Evolutionary conservation across 345 rosid species (phyloP), one percentile per base, ranked within the genome.

Genomic region (Linum lewisii): DNA sequence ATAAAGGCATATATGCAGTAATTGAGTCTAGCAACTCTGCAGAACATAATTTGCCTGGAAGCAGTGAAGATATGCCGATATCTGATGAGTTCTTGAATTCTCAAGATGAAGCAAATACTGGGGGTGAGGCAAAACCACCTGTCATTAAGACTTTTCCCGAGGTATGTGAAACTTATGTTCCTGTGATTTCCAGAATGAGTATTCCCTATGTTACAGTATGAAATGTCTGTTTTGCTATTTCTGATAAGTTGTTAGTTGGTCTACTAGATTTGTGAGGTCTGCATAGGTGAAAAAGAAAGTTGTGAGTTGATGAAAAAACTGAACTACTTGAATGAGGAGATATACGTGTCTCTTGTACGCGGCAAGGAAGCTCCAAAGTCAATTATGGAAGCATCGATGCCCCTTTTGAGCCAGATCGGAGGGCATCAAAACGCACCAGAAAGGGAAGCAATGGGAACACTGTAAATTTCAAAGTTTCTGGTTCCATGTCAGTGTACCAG

Each of bases 271-370:
- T 93, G 99, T 51, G 91, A 77, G 75, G 88, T 76, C 47, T 93
- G 99, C 84, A 84, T 89, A 32, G 99, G 99, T 72, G 99, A 93
- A 61, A 81, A 82, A 75, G 97, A 88, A 67, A 87, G 95, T 79
- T 82, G 88, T 51, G 87, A 85, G 73, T 75, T 93, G 78, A 84
- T 87, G 87, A 77, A 77, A 75, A 93, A 84, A 72, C 95, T 93
- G 65, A 87, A 73, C 67, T 89, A 93, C 73, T 76, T 75, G 36
- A 71, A 87, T 54, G 91, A 78, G 74, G 85, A 93, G 68, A 85
- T 93, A 68, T 68, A 62, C 72, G 91, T 93, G 47, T 76, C 73
- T 49, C 86, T 87, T 62, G 81, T 93, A 52, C 89, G 84, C 54
- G 91, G 95, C 54, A 93, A 93, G 64, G 97, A 89, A 79, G 99